Evolutionary conservation across 768 basidiomycete species (phyloP).

Genomic region (Agaricus subrufescens): DNA sequence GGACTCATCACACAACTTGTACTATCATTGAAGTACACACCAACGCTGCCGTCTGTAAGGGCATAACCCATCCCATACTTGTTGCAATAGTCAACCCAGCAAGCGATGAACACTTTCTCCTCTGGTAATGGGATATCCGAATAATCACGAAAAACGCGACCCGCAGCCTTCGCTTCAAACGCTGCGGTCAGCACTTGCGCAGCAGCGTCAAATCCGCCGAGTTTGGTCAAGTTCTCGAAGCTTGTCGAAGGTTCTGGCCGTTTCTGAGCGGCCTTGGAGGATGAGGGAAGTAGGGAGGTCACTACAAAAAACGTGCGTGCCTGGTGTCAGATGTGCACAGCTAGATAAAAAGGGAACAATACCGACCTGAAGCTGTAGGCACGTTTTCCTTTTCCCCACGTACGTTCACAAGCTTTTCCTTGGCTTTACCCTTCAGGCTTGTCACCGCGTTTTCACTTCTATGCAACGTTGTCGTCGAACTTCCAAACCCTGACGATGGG

Average conservation of each 20-base stretch:
- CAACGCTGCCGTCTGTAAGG: constrained; percentile 90
- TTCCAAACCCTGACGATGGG: background rate
- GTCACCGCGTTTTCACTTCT: constrained; percentile 1
- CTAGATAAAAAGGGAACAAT: background rate
- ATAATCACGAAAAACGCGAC: constrained; percentile 58
- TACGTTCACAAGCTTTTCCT: constrained; percentile 1
- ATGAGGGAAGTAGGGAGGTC: background rate
- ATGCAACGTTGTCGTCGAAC: constrained; percentile 3
- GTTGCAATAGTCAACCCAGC: constrained; percentile 99
- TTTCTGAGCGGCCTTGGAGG: background rate
- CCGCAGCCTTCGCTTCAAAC: constrained; percentile 62
- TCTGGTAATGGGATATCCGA: constrained; percentile 27
- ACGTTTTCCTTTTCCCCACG: constrained; percentile 27
- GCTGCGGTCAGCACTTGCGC: constrained; percentile 46
- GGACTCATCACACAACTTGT: constrained; percentile 82
- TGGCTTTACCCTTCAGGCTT: constrained; percentile 10
- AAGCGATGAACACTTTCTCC: constrained; percentile 87
- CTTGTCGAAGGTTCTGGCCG: background rate
- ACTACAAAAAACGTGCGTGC: background rate
- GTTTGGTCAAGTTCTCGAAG: constrained; percentile 18
- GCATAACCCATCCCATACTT: constrained; percentile 99
- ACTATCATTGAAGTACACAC: constrained; percentile 96
- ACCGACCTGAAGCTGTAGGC: constrained; percentile 16
- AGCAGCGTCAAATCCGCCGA: constrained; percentile 66
- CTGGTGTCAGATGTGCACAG: background rate